Evolutionary conservation across 1,139 yeast species (phyloP), one percentile per base, ranked within the genome.

Genomic region (Saccharomyces hybrid): DNA sequence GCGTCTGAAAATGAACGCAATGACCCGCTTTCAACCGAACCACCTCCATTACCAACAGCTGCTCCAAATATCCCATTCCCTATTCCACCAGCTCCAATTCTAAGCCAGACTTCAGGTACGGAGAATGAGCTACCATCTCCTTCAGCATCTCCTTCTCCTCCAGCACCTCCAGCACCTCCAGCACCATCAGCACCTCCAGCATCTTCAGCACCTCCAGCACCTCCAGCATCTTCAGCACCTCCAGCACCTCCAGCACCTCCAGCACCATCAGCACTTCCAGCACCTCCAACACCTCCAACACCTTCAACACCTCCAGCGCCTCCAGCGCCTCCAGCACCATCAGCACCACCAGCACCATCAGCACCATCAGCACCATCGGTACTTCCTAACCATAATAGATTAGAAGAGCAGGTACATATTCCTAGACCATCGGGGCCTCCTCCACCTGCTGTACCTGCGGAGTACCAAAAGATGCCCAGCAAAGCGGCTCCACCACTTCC

Each of bases 81-180:
- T 4, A 53, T 55, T 20, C 55, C 60, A 27, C 38, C 62, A 11
- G 59, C 60, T 30, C 58, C 67, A 14, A 59, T 62, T 28, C 2
- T 38, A 11, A 38, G 44, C 5, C 26, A 16, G 14, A 54, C 61
- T 14, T 62, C 62, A 9, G 52, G 52, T 6, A 1, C n/a, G 4
- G 41, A 26, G 44, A 14, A 23, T 28, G 47, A 16, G 28, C 53
- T 30, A 31, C 52, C 55, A 25, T 30, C 53, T 34, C 53, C 32
- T 4, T 5, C 32, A 11, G 32, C 32, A 30, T 13, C 32, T 30
- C 13, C 32, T 4, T 11, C 32, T 11, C n/a, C 25, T 7, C 20
- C 27, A 26, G 38, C 26, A 1, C 49, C 42, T 6, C 5, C n/a
- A 9, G 25, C 34, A n/a, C 28, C 50, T 23, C 5, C 23, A 28